Percentiles rank a stretch among this genome's conserved stretches.
Conservation (phyloP, 495 filamentous ascomycete genomes). For the Trichoderma reesei region DNA sequence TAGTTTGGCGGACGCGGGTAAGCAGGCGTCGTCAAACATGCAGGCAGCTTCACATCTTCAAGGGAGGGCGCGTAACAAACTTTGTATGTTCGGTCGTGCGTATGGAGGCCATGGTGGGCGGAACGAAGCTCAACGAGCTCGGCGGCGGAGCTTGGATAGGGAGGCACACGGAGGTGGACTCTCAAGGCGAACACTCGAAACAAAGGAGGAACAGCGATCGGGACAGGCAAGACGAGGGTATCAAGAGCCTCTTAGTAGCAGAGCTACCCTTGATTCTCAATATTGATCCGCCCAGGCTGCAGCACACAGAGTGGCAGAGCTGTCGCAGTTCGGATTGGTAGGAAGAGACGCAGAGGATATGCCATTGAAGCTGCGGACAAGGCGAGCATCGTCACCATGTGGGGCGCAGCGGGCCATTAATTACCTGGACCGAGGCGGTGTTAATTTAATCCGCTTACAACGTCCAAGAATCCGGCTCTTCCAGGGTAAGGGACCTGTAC, state of each 20-base stretch:
- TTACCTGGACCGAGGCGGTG: background rate
- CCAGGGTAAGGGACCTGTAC: too few species aligned
- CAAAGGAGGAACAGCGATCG: background rate
- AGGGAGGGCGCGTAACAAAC: background rate
- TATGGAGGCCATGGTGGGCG: slow-evolving; percentile 11
- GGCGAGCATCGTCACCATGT: slow-evolving; percentile 7
- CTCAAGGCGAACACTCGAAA: background rate
- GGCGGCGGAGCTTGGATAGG: slow-evolving; percentile 4
- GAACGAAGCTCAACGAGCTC: background rate
- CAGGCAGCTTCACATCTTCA: background rate
- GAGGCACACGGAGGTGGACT: background rate
- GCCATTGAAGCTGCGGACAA: background rate
- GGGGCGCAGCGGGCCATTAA: slow-evolving; percentile 5
- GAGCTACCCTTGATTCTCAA: background rate
- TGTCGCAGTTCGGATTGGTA: background rate
- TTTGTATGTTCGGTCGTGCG: slow-evolving; percentile 9
- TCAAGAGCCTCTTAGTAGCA: background rate
- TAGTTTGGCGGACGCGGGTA: slow-evolving; percentile 24
- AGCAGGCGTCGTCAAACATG: background rate
- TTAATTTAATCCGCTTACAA: background rate
- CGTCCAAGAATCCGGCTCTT: background rate
- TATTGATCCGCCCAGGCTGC: background rate
- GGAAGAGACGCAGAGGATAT: background rate
- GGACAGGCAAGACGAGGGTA: background rate
- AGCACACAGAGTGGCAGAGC: background rate